These are phyloP conservation scores for Aechmea fasciata DNA, from an alignment of 176 grass and related monocot species.

Conservation along the genomic window DNA sequence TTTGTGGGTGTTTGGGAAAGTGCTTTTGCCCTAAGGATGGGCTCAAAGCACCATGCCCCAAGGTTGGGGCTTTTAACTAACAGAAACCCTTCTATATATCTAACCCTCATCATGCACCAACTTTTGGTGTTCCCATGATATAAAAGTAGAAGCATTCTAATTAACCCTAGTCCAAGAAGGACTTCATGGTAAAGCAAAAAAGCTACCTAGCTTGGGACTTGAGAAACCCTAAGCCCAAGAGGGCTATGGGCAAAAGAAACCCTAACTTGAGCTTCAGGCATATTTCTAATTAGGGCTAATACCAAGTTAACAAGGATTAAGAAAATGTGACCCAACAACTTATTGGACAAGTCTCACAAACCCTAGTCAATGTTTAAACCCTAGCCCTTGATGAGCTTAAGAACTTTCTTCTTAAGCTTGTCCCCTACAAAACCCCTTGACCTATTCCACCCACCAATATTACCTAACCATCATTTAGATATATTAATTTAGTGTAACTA, in stretches of 20 bases:
- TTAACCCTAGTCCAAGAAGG: slow-evolving; percentile 49
- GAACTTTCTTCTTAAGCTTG: slow-evolving; percentile 33
- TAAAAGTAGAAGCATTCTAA: background rate
- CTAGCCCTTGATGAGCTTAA: slow-evolving; percentile 24
- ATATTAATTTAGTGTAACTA: slow-evolving; percentile 40
- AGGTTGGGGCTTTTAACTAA: slow-evolving; percentile 59
- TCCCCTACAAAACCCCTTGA: slow-evolving; percentile 22
- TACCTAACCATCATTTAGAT: slow-evolving; percentile 22
- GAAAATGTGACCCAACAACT: slow-evolving; percentile 13
- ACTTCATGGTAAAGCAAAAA: slow-evolving; percentile 26
- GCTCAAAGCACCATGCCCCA: slow-evolving; percentile 57
- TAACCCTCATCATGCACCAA: slow-evolving; percentile 29
- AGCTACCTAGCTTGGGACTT: slow-evolving; percentile 22
- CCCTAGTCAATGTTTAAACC: slow-evolving; percentile 13
- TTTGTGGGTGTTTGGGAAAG: slow-evolving; percentile 45
- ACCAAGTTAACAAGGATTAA: slow-evolving; percentile 15
- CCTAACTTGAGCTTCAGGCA: slow-evolving; percentile 37
- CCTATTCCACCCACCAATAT: slow-evolving; percentile 22
- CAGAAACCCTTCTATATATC: slow-evolving; percentile 10
- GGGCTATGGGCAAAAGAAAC: slow-evolving; percentile 29
- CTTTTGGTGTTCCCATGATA: slow-evolving; percentile 11
- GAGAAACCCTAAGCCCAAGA: slow-evolving; percentile 20
- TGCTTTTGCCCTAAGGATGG: slow-evolving; percentile 75
- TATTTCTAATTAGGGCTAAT: slow-evolving; percentile 28
- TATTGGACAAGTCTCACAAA: slow-evolving; percentile 17